These are phyloP conservation scores for Simplicillium aogashimaense DNA, from an alignment of 2,329 filamentous ascomycete species.

Conservation along the genomic window DNA sequence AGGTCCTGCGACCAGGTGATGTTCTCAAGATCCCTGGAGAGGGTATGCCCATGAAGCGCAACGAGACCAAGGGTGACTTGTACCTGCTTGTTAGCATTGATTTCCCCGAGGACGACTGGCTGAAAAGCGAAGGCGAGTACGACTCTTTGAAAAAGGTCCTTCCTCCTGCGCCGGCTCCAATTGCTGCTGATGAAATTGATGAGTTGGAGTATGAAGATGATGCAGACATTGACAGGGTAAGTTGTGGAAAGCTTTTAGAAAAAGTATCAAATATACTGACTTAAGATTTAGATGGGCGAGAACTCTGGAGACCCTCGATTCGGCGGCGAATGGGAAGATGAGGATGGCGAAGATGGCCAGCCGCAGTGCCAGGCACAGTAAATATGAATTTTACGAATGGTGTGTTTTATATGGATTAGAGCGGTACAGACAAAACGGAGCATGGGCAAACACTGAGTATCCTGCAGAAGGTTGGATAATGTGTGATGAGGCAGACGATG, in stretches of 20 bases:
- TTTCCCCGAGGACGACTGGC: constrained; percentile 83
- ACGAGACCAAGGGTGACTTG: constrained; percentile 74
- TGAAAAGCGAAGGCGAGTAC: constrained; percentile 60
- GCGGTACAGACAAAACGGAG: too few relatives aligned
- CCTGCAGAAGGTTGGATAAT: too few relatives aligned
- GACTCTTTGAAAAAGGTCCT: constrained; percentile 66
- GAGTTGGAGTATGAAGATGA: constrained; percentile 83
- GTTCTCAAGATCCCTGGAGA: constrained; percentile 79
- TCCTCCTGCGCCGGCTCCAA: constrained; percentile 50
- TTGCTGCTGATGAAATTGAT: constrained; percentile 67
- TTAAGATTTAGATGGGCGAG: constrained; percentile 51
- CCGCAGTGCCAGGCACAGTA: constrained; percentile 69
- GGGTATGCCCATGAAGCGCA: constrained; percentile 88
- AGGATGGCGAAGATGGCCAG: constrained; percentile 55
- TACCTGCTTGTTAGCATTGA: constrained; percentile 79
- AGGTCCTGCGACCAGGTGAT: constrained; percentile 74
- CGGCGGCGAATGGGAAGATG: constrained; percentile 59
- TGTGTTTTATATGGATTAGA: too few relatives aligned
- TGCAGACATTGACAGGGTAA: constrained; percentile 69
- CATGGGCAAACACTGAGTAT: too few relatives aligned
- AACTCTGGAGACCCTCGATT: constrained; percentile 58
- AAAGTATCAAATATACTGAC: constrained; percentile 3
- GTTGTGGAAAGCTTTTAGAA: constrained; percentile 11
- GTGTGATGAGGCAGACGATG: too few relatives aligned
- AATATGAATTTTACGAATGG: constrained; percentile 10